A percentile compares a stretch with the other conserved stretches of the same genome.
Conservation (phyloP, 345 rosid species). For the Eucalyptus urophylla region DNA sequence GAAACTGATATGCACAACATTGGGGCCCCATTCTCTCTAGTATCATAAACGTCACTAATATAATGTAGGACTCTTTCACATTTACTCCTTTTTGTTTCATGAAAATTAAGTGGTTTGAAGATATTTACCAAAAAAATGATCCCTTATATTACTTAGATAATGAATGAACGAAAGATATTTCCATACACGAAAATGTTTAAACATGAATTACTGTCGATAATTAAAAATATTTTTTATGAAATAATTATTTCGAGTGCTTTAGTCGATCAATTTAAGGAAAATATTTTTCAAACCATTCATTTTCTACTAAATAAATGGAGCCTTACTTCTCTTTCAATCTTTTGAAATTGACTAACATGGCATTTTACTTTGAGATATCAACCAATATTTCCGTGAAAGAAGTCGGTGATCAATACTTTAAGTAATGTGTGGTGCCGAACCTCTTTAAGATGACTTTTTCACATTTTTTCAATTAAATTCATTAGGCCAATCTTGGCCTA, state of each 20-base stretch:
- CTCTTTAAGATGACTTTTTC: neutral
- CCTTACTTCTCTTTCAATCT: neutral
- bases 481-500: no score
- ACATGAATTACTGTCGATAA: fast-evolving
- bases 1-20: neutral
- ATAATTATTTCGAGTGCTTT: neutral
- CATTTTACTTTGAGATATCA: neutral
- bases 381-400: neutral
- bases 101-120: neutral
- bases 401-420: neutral
- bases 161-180: neutral
- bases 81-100: neutral
- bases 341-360: neutral
- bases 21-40: neutral
- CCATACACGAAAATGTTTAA: neutral
- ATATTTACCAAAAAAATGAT: neutral
- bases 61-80: neutral
- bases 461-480: no score
- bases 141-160: neutral
- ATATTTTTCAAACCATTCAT: neutral
- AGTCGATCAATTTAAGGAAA: neutral
- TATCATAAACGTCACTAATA: neutral
- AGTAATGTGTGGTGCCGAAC: neutral
- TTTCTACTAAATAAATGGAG: neutral
- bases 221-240: neutral